phyloP scores from a whole-genome alignment of 345 rosid species.

The Aethionema arabicum region DNA sequence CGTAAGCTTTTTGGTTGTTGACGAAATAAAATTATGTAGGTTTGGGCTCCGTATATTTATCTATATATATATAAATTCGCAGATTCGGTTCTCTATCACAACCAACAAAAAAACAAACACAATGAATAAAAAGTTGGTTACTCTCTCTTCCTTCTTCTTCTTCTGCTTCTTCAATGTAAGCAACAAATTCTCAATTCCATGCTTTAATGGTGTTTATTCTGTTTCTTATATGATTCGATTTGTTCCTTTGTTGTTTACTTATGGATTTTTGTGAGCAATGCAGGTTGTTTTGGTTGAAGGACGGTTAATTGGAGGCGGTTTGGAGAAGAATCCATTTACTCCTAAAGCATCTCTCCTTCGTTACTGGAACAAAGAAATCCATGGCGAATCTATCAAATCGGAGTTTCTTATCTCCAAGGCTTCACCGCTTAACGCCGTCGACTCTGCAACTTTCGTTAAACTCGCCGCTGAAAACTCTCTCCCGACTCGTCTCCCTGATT shows the following conservation, averaged over 20 bases:
- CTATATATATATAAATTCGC: no score
- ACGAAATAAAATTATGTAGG: background rate
- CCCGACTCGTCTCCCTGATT: slow-evolving; percentile 55
- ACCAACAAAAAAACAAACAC: slow-evolving; percentile 12
- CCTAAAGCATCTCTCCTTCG: slow-evolving; percentile 74
- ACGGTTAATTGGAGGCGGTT: slow-evolving; percentile 33
- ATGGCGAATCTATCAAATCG: slow-evolving; percentile 43
- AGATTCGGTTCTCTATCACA: slow-evolving; percentile 7
- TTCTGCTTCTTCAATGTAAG: slow-evolving; percentile 42
- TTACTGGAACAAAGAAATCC: slow-evolving; percentile 85
- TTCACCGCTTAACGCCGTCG: slow-evolving; percentile 65
- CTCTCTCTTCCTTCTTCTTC: slow-evolving; percentile 30
- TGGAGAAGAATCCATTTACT: slow-evolving; percentile 61
- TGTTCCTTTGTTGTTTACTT: background rate
- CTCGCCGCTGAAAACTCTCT: slow-evolving; percentile 64
- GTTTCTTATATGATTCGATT: background rate
- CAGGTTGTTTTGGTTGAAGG: slow-evolving; percentile 43
- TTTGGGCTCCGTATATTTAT: no score
- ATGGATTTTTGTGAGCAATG: slow-evolving; percentile 30
- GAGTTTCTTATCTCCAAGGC: slow-evolving; percentile 71
- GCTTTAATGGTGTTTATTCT: background rate
- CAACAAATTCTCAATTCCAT: background rate
- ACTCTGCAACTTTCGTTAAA: slow-evolving; percentile 62
- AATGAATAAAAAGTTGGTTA: slow-evolving; percentile 34
- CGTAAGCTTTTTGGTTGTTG: slow-evolving; percentile 17